Conservation (phyloP, 1,284 basidiomycete species). For the Fomitopsis palustris region DNA sequence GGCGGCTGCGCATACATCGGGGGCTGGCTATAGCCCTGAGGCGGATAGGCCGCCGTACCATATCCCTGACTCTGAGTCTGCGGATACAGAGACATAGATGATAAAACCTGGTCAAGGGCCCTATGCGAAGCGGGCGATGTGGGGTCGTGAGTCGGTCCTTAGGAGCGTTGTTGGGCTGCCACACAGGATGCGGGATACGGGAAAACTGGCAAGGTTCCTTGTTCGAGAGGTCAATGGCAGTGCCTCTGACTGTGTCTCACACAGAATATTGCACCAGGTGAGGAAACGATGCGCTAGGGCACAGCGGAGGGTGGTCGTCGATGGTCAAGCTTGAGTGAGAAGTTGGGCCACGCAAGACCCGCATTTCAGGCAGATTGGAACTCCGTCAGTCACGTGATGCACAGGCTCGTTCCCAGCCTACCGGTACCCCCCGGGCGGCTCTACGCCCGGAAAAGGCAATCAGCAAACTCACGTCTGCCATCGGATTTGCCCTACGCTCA, state of each 20-base stretch:
- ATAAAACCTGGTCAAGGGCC: constrained; percentile 13
- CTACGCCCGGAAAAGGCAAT: constrained; percentile 12
- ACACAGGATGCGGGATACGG: constrained; percentile 7
- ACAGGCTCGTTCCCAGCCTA: constrained; percentile 21
- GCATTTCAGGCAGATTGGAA: constrained; percentile 23
- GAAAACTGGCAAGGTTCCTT: constrained; percentile 3
- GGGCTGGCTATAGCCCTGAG: constrained; percentile 45
- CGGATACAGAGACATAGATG: constrained; percentile 46
- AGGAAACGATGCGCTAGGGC: constrained; percentile 9
- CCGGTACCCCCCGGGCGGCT: constrained; percentile 3
- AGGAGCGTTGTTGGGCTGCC: constrained; percentile 1
- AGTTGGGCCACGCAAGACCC: constrained; percentile 20
- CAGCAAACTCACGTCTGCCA: background rate
- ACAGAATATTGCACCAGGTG: constrained; percentile 14
- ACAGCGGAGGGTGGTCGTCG: constrained; percentile 39
- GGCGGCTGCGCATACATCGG: constrained; percentile 27
- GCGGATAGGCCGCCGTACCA: constrained; percentile 36
- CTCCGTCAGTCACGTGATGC: constrained; percentile 25
- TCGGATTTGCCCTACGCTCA: background rate
- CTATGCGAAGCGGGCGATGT: background rate
- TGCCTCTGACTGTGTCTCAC: constrained; percentile 25
- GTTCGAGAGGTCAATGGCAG: constrained; percentile 9
- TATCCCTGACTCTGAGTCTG: constrained; percentile 42
- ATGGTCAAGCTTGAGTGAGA: constrained; percentile 40
- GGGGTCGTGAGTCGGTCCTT: background rate